These are phyloP conservation scores for Sporothrix pallida DNA, from an alignment of 2,329 filamentous ascomycete species.

Conservation along the genomic window DNA sequence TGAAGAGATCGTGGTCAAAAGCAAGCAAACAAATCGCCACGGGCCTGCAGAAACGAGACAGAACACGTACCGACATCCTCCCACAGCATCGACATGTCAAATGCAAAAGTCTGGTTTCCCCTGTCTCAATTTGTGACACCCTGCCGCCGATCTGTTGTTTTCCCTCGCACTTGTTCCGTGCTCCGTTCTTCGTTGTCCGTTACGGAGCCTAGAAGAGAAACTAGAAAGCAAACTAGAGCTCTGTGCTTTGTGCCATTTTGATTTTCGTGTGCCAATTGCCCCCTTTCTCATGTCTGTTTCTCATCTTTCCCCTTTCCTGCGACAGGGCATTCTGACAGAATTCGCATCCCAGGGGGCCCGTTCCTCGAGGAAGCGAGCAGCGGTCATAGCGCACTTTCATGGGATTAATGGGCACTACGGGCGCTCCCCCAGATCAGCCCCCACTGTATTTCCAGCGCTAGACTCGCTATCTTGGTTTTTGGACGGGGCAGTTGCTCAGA, in stretches of 20 bases:
- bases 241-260: background rate
- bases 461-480: conserved; percentile 10
- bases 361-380: conserved; percentile 5
- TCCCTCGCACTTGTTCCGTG: background rate
- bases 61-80: background rate
- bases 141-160: conserved; percentile 29
- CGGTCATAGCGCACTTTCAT: conserved; percentile 17
- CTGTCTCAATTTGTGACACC: conserved; percentile 30
- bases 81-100: background rate
- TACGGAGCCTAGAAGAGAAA: background rate
- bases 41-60: background rate
- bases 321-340: conserved; percentile 30
- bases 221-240: background rate
- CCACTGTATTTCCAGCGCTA: conserved; percentile 3
- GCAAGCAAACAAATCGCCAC: too few relatives aligned
- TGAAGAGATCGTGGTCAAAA: too few relatives aligned
- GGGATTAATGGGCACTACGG: background rate
- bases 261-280: background rate
- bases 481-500: conserved; percentile 14
- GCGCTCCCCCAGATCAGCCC: conserved; percentile 16
- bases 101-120: conserved; percentile 16
- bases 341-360: conserved; percentile 23
- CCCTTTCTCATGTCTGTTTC: conserved; percentile 17
- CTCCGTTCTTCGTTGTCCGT: conserved; percentile 21
- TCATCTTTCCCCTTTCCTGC: conserved; percentile 16